A percentile compares a stretch with the other conserved stretches of the same genome.
Evolutionary conservation across 1,284 basidiomycete species (phyloP).

Genomic region (Termitomyces sp.): DNA sequence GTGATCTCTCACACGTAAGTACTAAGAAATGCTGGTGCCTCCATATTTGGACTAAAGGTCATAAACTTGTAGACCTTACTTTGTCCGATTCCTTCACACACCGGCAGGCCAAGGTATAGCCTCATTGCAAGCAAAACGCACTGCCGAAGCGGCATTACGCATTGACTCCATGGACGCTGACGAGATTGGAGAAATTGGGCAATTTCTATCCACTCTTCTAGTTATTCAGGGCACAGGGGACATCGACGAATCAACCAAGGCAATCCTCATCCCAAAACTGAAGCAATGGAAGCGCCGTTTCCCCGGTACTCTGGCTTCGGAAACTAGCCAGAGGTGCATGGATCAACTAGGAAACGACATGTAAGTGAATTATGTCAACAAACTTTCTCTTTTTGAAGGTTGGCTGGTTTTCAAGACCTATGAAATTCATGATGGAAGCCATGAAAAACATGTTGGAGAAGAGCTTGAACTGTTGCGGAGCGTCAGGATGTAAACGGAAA

Average conservation of each 20-base stretch:
- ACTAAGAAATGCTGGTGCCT: too few relatives aligned
- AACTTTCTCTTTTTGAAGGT: neutral
- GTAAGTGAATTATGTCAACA: neutral
- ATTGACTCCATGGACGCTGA: constrained; percentile 20
- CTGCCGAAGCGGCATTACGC: constrained; percentile 20
- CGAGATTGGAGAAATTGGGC: constrained; percentile 31
- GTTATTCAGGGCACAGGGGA: constrained; percentile 30
- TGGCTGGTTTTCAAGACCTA: constrained; percentile 17
- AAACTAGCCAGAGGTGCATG: constrained; percentile 32
- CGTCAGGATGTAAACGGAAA: constrained; percentile 20
- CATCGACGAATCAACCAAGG: constrained; percentile 28
- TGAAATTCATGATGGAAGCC: constrained; percentile 23
- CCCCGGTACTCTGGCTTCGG: constrained; percentile 24
- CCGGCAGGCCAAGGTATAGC: constrained; percentile 28
- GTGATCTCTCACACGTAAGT: constrained; percentile 30
- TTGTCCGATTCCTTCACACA: constrained; percentile 31
- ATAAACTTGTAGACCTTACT: constrained; percentile 31
- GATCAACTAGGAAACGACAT: constrained; percentile 25
- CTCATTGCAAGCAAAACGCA: constrained; percentile 33
- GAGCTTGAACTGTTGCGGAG: constrained; percentile 28
- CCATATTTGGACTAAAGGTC: neutral
- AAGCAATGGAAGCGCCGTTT: constrained; percentile 27
- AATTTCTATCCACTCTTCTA: constrained; percentile 37
- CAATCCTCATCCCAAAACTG: constrained; percentile 27
- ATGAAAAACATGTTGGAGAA: constrained; percentile 26